Percentiles rank a stretch among this genome's conserved stretches.
phyloP scores from a whole-genome alignment of 202 grass and related monocot species.

The Alloteropsis angusta region DNA sequence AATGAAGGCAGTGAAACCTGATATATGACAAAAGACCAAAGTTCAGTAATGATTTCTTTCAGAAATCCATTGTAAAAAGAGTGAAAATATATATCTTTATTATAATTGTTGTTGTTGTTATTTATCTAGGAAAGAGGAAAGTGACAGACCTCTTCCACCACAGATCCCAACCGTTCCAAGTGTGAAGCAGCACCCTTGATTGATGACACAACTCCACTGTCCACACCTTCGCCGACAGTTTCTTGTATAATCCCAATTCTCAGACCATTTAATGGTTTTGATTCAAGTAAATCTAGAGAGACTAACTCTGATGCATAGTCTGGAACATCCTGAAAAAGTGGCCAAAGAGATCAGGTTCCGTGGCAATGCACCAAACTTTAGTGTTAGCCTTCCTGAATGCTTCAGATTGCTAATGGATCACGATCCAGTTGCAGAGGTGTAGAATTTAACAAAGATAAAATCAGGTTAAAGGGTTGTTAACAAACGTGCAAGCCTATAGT shows the following conservation, averaged over 20 bases:
- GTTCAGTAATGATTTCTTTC: not conserved
- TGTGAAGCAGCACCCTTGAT: conserved; percentile 66
- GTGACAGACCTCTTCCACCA: conserved; percentile 59
- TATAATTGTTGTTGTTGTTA: not conserved
- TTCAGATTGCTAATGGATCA: not conserved
- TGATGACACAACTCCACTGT: conserved; percentile 59
- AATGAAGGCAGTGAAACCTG: conserved; percentile 90
- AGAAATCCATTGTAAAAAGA: not conserved
- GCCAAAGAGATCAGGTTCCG: not conserved
- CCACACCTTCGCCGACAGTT: conserved; percentile 82
- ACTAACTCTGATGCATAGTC: conserved; percentile 65
- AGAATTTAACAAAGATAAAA: not conserved
- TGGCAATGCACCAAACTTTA: not conserved
- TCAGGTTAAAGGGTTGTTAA: not conserved
- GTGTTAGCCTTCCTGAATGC: not conserved
- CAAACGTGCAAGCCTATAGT: not conserved
- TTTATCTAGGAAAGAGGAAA: conserved; percentile 6
- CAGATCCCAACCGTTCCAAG: conserved; percentile 73
- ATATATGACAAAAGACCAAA: conserved; percentile 20
- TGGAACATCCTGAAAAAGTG: conserved; percentile 55
- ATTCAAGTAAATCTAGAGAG: conserved; percentile 51
- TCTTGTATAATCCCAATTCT: conserved; percentile 81
- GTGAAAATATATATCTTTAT: not conserved
- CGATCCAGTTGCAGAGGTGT: not conserved
- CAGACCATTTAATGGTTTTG: conserved; percentile 75